These are phyloP conservation scores for Bipolaris oryzae DNA, from an alignment of 2,329 filamentous ascomycete species.

Conservation along the genomic window DNA sequence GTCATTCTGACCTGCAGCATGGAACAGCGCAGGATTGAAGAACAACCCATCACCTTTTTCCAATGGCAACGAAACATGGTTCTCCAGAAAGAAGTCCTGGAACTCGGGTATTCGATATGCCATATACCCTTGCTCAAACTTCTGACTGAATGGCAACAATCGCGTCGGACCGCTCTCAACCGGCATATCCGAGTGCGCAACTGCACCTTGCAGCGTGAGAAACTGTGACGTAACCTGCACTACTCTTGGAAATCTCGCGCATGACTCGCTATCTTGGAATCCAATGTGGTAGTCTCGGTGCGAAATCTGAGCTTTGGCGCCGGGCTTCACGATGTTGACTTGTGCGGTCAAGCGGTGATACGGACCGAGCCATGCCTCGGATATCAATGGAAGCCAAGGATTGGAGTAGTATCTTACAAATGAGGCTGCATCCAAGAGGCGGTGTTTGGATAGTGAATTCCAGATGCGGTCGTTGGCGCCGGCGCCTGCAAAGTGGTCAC, in stretches of 20 bases:
- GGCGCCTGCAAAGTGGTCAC: slow-evolving; percentile 66
- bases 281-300: slow-evolving; percentile 71
- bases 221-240: slow-evolving; percentile 63
- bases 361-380: slow-evolving; percentile 64
- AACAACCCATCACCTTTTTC: slow-evolving; percentile 65
- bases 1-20: slow-evolving; percentile 66
- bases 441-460: slow-evolving; percentile 70
- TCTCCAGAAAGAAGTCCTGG: slow-evolving; percentile 59
- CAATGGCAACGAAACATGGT: slow-evolving; percentile 61
- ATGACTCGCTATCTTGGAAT: slow-evolving; percentile 60
- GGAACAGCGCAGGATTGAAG: slow-evolving; percentile 68
- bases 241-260: slow-evolving; percentile 56
- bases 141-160: slow-evolving; percentile 66
- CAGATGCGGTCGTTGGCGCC: slow-evolving; percentile 67
- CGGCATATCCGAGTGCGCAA: slow-evolving; percentile 68
- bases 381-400: slow-evolving; percentile 61
- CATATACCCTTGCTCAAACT: slow-evolving; percentile 63
- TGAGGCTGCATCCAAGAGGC: slow-evolving; percentile 56
- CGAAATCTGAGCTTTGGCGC: slow-evolving; percentile 61
- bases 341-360: slow-evolving; percentile 66
- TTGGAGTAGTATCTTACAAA: slow-evolving; percentile 67
- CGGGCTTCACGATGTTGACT: slow-evolving; percentile 67
- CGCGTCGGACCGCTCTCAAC: slow-evolving; percentile 64
- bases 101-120: slow-evolving; percentile 63
- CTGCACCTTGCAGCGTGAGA: slow-evolving; percentile 67